Base-by-base conservation (phyloP, 2,329 filamentous ascomycete genomes). In the Ceratocystis papillata region DNA sequence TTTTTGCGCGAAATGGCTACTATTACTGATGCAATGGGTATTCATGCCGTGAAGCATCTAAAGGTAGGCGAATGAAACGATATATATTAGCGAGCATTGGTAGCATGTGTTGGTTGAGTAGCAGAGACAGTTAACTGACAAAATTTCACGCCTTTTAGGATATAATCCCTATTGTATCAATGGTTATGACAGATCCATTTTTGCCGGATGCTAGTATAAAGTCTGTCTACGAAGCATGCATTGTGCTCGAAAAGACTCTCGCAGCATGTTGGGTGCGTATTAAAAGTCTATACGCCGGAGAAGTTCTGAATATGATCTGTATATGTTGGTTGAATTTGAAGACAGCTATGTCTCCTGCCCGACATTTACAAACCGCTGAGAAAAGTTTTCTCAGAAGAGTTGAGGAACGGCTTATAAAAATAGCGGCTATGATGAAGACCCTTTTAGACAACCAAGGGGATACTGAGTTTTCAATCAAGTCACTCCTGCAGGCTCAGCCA, bases 221-320 rank as follows among this genome's bases (percentile, higher is more conserved):
- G 76, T 86, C 1, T 75, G 90, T 1, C 64, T 79, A 0, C 77
- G 81, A 0, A 12, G 80, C 84, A 0, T 73, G 80, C 2, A 73
- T 77, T 20, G 79, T 84, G 0, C 71, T 90, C 25, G 80, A 84
- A 64, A 75, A 77, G 0, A 76, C 87, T 15, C 76, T 95, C 10
- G 70, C 80, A 12, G 85, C 81, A 67, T 84, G 83, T 67, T 91
- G 90, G 85, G 87, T 88, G 10, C 79, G 90, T 3, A 76, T 95
- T 4, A 84, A 88, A 67, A 65, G 62, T 12, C 28, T 41, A 1
- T 69, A 69, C 62, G 15, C 59, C 2, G 65, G 46, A 15, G 66
- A 69, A 17, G 76, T 93, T 5, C 73, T 90, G 59, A 82, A 81
- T 69, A 83, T 82, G 0, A 69, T 90, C 1, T 79, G 81, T 45